Base-by-base conservation (phyloP, 495 filamentous ascomycete genomes). In the Bathelium albidoporum region DNA sequence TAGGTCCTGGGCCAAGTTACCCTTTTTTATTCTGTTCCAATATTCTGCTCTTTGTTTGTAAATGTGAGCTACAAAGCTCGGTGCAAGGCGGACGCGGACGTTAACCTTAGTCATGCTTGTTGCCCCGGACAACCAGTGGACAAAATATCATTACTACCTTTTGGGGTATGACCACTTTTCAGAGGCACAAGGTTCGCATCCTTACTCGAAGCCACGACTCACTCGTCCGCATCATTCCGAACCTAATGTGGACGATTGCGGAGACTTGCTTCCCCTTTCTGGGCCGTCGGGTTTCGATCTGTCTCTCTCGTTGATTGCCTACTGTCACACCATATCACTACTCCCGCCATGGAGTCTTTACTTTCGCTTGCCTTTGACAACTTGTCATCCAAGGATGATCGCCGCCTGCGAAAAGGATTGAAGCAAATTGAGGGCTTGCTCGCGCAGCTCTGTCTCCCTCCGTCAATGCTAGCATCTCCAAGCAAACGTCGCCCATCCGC, bases 391-490 rank as follows among this genome's bases (percentile, higher is more conserved):
- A 95, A 91, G 74, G 91, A 96, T 72, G 84, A 83, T 49, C 77
- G 80, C 72, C 94, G 95, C 77, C 89, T 97, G 70, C 85, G 89
- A 55, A 97, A 97, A 77, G 94, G 94, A 32, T 79, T 98, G 61
- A 89, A 91, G 62, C 93, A 96, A 76, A 89, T 97, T 58, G 94
- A 98, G 76, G 94, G 94, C 20, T 83, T 98, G 32, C 85, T 98
- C 31, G 94, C 94, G 4, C 92, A 96, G 75, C 94, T 98, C 73
- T 97, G 94, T 76, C 83, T 98, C 4, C 87, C 87, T 11, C 80
- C 83, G 58, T 69, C 80, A 45, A 78, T 77, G 66, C 61, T 60
- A 39, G 61, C 71, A 66, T 67, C 74, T 67, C 65, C 72, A 66
- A 69, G 73, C 66, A 63, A 67, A 49, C 76, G 76, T 53, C 79